Base-by-base conservation (phyloP, 148 eudicot species). In the Cornus controversa region DNA sequence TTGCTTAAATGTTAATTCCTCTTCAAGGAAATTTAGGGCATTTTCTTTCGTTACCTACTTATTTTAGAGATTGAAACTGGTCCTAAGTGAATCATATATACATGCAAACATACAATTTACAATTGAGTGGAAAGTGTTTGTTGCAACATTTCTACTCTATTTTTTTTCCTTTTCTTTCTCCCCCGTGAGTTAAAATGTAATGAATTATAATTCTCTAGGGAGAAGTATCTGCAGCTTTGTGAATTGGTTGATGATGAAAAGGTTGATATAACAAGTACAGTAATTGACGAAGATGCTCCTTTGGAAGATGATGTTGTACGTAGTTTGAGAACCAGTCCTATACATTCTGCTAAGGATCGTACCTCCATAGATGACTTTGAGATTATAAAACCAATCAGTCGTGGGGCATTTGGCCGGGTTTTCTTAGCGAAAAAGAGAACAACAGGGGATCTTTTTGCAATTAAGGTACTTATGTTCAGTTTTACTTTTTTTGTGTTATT, bases 401-500 rank as follows among this genome's bases (percentile, higher is more conserved):
- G 99, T 65, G 99, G 99, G 66, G 99, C 99, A 80, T 96, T 91
- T 85, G 99, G 99, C 45, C 89, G 98, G 66, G 99, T 96, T 42
- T 96, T 96, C 80, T 87, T 96, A 77, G 97, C 99, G 26, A 93
- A 93, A 82, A 96, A 96, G 75, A 90, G 99, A 78, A 90, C 97
- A 47, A 96, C 99, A 13, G 99, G 99, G 82, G 99, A 96, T 87
- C 96, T 93, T 73, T 96, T 96, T 87, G 99, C 99, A 40, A 96
- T 96, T 42, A 96, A 96, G 99, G 99, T 96, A 86, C 81, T 77
- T 0, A 16, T 50, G 16, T 72, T 66, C 24, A 42, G 8, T 42
- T 57, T 73, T 31, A 25, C 22, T 42, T 20, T 77, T 62, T 50
- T 72, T 58, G 26, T 60, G 64, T 60, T 60, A 18, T 60, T 60